Evolutionary conservation across 1,139 yeast genomes (phyloP), one percentile per base, ranked within the genome.

Genomic region (Saccharomyces hybrid): DNA sequence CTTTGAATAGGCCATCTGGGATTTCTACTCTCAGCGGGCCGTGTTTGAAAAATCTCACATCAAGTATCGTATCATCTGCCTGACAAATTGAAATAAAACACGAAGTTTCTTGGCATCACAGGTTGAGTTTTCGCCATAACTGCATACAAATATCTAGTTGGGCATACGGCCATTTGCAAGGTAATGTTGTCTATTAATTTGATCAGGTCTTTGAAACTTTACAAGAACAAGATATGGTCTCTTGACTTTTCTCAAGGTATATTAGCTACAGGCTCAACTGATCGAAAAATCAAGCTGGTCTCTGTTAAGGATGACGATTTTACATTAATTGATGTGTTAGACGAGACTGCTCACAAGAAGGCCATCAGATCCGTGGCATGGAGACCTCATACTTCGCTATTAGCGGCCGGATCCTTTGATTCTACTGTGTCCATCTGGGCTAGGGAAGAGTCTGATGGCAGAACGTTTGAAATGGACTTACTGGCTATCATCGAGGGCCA

Each of bases 401-500:
- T 51, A 38, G 99, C 99, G 0, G 76, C 86, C n/a, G 98, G 97
- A 0, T 88, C 97, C 0, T 93, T 95, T 70, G 99, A 95, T 69
- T 83, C 96, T 0, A 90, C 97, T 0, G 84, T 93, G 26, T 88
- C 97, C 1, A 80, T 95, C 31, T 93, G 98, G 97, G 91, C 91
- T 3, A 78, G 80, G 46, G 93, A 85, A 58, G 83, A 79, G 2
- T 48, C 57, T 11, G 70, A 64, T 2, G 72, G 70, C 34, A 66
- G 71, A 9, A 73, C 76, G 2, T 81, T 78, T 54, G 93, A 85
- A 55, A 91, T 97, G 97, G 88, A 88, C 58, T 77, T 91, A 59
- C 76, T 93, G 76, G 99, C 99, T 0, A 83, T 93, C 41, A 86
- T 93, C 42, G 99, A 95, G 70, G 99, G 99, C 9, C 99, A 95